Base-by-base conservation (phyloP, 192 early-diverging fungal genomes). In the Obelidium mucronatum region DNA sequence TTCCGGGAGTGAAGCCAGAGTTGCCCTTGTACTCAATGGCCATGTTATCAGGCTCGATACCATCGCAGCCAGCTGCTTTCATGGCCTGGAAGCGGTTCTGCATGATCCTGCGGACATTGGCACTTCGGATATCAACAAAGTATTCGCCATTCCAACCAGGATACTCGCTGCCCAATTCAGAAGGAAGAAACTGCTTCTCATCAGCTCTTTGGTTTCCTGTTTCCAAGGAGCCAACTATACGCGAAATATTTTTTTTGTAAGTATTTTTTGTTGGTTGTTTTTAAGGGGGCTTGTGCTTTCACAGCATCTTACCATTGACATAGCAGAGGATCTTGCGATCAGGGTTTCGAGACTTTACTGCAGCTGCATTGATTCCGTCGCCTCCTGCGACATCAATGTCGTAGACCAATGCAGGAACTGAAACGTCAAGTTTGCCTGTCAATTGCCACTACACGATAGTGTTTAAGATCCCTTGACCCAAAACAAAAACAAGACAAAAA, bases 31-130 rank as follows among this genome's bases (percentile, higher is more conserved):
- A 77, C 15, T n/a, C 15, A 11, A 65, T 35, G 33, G 73, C 75
- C 36, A 74, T 77, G 51, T 77, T 77, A 68, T 77, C 75, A 2
- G 75, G 75, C 54, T 77, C 75, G 19, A 77, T 74, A 26, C 24
- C 75, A 31, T 77, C 75, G 35, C 75, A 77, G 2, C 68, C 75
- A 2, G 24, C 52, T 37, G 28, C 36, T 35, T 55, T 36, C 35
- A 59, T 59, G 48, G 22, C 30, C 54, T 55, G 22, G 67, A 77
- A 77, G 15, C 75, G 51, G 36, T 48, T 58, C 19, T 17, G 26
- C 70, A 77, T 77, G 19, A 77, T 4, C 2, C 3, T 37, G 17
- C 75, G 28, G 24, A 77, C 75, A 34, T 51, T 62, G 4, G 66
- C 6, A 31, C 17, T 26, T 11, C 67, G 54, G 26, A 62, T 77